Base-by-base conservation (phyloP, 352 stramenopile genomes). In the Globisporangium uncinulatum region DNA sequence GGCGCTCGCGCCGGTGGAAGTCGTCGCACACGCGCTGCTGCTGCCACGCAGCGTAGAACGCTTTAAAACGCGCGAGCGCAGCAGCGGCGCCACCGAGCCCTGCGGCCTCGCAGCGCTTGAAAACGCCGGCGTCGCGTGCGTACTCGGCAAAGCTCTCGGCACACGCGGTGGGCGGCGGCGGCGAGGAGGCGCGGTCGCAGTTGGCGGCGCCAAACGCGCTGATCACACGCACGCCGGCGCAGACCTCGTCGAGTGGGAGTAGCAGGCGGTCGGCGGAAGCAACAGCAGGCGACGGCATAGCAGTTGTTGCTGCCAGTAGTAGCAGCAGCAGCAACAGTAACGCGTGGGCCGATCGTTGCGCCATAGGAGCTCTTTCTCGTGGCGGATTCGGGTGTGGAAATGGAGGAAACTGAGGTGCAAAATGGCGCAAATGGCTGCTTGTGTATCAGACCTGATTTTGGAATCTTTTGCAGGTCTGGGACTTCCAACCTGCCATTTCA, bases 91-190 rank as follows among this genome's bases (percentile, higher is more conserved):
- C 29, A 8, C 44, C 41, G 6, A 54, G 34, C 46, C 63, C 39
- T 15, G 58, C 36, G 8, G 61, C 46, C 34, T 77, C 67, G 55
- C 78, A 88, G 3, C 44, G 41, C 9, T 75, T 65, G 13, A 88
- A 62, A 20, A 74, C 70, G 24, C 48, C 34, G 48, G 58, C 71
- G 45, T 77, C 62, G 51, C 68, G 65, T 50, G 74, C 71, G 56
- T 79, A 86, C 29, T 81, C 68, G 64, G 74, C 46, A 47, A 88
- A 86, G 49, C 67, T 79, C 61, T 74, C 69, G 44, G 70, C 24
- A 54, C 78, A 88, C 20, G 70, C 66, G 31, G 49, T 13, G 32
- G 67, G 56, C 44, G 53, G 24, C 44, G 53, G 24, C 9, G 36
- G 24, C 39, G 21, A 9, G 6, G 36, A 39, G 24, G 48, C 31